Conservation (phyloP, 306 rosid species). For the Vigna reflexopilosa region DNA sequence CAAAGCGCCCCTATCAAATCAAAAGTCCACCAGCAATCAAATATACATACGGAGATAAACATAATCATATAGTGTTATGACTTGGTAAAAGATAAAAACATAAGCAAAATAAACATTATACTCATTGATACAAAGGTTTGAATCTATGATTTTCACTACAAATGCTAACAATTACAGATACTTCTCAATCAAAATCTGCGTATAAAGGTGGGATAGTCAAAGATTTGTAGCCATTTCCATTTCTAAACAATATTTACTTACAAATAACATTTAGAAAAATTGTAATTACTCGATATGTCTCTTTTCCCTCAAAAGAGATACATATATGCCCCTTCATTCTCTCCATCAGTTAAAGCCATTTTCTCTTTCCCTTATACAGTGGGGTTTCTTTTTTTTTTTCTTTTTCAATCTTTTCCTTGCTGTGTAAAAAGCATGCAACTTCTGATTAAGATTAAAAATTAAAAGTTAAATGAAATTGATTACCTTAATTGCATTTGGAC, state of each 20-base stretch:
- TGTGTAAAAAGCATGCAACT: neutral
- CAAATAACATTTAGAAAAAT: neutral
- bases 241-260: neutral
- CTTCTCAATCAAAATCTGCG: neutral
- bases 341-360: neutral
- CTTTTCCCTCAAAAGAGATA: neutral
- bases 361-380: neutral
- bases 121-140: neutral
- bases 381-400: neutral
- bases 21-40: slow-evolving; percentile 33
- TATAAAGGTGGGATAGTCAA: slow-evolving; percentile 1
- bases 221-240: neutral
- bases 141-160: neutral
- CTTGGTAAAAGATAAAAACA: neutral
- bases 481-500: neutral
- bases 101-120: neutral
- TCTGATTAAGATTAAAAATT: neutral
- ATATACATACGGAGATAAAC: neutral
- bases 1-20: slow-evolving; percentile 76
- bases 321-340: neutral
- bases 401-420: neutral
- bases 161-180: neutral
- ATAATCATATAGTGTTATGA: slow-evolving; percentile 3
- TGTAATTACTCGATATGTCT: neutral
- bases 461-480: neutral